These are phyloP conservation scores for Tetrapisispora fleetii DNA, from an alignment of 805 yeast genomes.

Conservation along the genomic window DNA sequence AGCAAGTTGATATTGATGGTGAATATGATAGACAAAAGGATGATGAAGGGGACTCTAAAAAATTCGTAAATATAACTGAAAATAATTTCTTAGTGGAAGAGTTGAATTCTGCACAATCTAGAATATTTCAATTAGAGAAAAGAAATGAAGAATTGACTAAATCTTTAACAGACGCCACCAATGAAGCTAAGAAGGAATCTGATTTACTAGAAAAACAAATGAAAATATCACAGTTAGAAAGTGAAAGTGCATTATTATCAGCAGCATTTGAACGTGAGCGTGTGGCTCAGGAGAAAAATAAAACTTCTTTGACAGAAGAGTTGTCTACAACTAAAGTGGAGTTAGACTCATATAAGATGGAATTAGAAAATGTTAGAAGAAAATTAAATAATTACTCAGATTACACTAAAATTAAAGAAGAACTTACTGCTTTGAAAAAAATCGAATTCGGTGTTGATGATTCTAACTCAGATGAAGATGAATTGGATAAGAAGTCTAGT, in stretches of 20 bases:
- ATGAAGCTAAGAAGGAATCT: slow-evolving; percentile 34
- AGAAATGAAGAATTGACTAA: slow-evolving; percentile 67
- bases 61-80: slow-evolving; percentile 29
- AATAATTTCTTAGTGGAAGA: slow-evolving; percentile 65
- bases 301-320: slow-evolving; percentile 24
- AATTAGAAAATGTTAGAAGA: slow-evolving; percentile 40
- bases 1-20: slow-evolving; percentile 36
- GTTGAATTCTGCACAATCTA: slow-evolving; percentile 56
- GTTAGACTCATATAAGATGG: slow-evolving; percentile 37
- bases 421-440: slow-evolving; percentile 58
- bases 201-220: slow-evolving; percentile 32
- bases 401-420: slow-evolving; percentile 73
- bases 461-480: slow-evolving; percentile 19
- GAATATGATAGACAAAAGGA: slow-evolving; percentile 20
- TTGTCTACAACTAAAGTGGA: slow-evolving; percentile 38
- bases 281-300: slow-evolving; percentile 8
- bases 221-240: slow-evolving; percentile 38
- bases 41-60: slow-evolving; percentile 14
- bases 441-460: slow-evolving; percentile 59
- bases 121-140: slow-evolving; percentile 61
- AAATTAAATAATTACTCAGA: slow-evolving; percentile 48
- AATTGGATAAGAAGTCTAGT: slow-evolving; percentile 25
- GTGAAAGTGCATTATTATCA: slow-evolving; percentile 48
- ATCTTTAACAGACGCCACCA: slow-evolving; percentile 48
- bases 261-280: slow-evolving; percentile 25